A percentile compares a stretch with the other conserved stretches of the same genome.
Conservation (phyloP, 2,329 filamentous ascomycete species). For the Paecilomyces niveus region DNA sequence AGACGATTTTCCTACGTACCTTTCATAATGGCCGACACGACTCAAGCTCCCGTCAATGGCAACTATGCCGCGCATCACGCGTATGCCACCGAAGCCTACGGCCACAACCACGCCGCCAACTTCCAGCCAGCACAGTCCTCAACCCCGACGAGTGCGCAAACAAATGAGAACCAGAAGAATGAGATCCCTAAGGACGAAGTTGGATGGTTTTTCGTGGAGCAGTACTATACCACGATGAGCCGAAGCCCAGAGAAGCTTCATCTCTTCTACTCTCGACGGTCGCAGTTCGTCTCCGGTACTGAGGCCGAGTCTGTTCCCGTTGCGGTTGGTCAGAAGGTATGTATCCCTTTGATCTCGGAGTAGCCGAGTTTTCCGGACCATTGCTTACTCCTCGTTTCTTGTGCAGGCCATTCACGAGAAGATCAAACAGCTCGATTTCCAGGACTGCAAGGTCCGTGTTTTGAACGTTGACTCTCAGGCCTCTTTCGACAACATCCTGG, state of each 20-base stretch:
- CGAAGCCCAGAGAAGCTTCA: slow-evolving; percentile 88
- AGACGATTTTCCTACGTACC: slow-evolving; percentile 11
- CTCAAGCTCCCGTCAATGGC: slow-evolving; percentile 35
- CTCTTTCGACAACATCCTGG: slow-evolving; percentile 87
- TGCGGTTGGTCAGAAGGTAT: slow-evolving; percentile 78
- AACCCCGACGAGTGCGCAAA: slow-evolving; percentile 31
- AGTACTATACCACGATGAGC: slow-evolving; percentile 97
- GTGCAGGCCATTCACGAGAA: slow-evolving; percentile 81
- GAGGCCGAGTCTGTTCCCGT: slow-evolving; percentile 86
- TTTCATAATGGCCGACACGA: slow-evolving; percentile 33
- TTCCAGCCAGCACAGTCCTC: slow-evolving; percentile 34
- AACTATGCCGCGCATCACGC: slow-evolving; percentile 33
- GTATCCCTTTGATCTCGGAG: slow-evolving; percentile 15
- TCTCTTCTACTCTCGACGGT: slow-evolving; percentile 94
- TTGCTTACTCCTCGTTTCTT: slow-evolving; percentile 13
- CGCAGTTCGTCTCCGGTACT: slow-evolving; percentile 85
- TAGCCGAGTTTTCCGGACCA: slow-evolving; percentile 1
- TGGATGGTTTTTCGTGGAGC: slow-evolving; percentile 98
- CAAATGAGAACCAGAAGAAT: slow-evolving; percentile 31
- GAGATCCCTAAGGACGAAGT: slow-evolving; percentile 78
- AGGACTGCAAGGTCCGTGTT: slow-evolving; percentile 96
- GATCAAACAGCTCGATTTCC: slow-evolving; percentile 87
- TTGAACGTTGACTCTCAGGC: slow-evolving; percentile 96
- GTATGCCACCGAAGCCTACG: slow-evolving; percentile 30
- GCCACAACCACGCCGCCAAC: slow-evolving; percentile 26